Base-by-base conservation (phyloP, 768 basidiomycete genomes). In the Coprinellus aureogranulatus region DNA sequence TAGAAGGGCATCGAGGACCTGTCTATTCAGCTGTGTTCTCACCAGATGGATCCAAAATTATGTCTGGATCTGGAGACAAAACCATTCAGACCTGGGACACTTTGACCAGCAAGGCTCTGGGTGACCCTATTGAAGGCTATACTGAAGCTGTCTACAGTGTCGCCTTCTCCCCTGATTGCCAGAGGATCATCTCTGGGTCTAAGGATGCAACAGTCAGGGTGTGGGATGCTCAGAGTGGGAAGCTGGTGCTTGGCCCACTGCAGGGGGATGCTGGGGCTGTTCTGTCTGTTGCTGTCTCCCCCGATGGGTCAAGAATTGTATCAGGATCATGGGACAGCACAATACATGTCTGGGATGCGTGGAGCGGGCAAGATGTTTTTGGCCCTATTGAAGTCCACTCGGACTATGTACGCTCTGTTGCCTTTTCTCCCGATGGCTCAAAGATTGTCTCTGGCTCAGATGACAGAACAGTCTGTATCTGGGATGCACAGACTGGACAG, bases 1-100 rank as follows among this genome's bases (percentile, higher is more conserved):
- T 54, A 16, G 40, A 62, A 50, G 30, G 25, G 16, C 39, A 42
- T n/a, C 5, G 12, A 40, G 10, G 27, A 25, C n/a, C n/a, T 54
- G 62, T 67, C 12, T 50, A 14, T 14, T 61, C 61, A 18, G 65
- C 64, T 37, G 58, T 57, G 20, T 69, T 66, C 53, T 66, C 64
- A 2, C 34, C 34, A 3, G 22, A 49, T 14, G 22, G 26, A 10
- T 6, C 34, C 14, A 6, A 34, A 14, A 34, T 40, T 54, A 20
- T 28, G 5, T 54, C 53, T 20, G 40, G 53, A 9, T 52, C 57
- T 18, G 26, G n/a, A 11, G 57, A 45, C 39, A n/a, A 34, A 14
- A 26, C 37, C 5, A 40, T 52, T n/a, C 18, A n/a, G 31, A 28
- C 52, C 14, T 58, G 57, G 57, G 48, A 51, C 18, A 40, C 30